phyloP scores from a whole-genome alignment of 305 asterid species.

The Fraxinus ornus region DNA sequence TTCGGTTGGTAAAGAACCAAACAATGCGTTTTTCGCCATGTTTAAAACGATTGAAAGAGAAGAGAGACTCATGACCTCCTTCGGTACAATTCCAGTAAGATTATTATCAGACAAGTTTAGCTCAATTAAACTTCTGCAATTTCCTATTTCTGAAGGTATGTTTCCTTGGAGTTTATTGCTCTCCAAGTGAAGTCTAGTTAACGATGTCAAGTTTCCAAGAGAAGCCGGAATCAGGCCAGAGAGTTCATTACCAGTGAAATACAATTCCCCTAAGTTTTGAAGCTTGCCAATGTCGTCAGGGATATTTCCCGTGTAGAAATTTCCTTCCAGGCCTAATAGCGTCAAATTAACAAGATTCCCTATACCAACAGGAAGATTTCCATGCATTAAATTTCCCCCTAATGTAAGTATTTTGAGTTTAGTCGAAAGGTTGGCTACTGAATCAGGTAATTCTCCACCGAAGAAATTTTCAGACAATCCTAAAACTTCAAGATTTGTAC shows the following conservation, averaged over 20 bases:
- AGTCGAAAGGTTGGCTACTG: background rate
- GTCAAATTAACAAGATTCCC: background rate
- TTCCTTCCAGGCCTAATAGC: background rate
- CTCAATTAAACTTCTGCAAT: background rate
- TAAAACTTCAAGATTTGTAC: background rate
- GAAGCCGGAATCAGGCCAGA: background rate
- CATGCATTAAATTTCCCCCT: background rate
- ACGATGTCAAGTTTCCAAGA: background rate
- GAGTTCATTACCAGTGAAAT: background rate
- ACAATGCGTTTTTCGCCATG: background rate
- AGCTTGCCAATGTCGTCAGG: background rate
- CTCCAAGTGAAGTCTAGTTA: background rate
- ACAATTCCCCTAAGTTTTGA: background rate
- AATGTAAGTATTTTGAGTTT: background rate
- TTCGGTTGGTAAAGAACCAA: background rate
- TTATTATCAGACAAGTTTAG: background rate
- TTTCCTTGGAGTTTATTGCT: background rate
- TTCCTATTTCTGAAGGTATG: background rate
- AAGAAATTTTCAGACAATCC: background rate
- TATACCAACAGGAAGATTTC: background rate
- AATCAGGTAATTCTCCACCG: background rate
- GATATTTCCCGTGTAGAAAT: background rate
- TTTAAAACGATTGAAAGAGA: background rate
- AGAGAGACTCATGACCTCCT: background rate
- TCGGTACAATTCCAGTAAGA: background rate